Evolutionary conservation across 2,329 filamentous ascomycete species (phyloP), one percentile per base, ranked within the genome.

Genomic region (Zasmidium citrigriseum): DNA sequence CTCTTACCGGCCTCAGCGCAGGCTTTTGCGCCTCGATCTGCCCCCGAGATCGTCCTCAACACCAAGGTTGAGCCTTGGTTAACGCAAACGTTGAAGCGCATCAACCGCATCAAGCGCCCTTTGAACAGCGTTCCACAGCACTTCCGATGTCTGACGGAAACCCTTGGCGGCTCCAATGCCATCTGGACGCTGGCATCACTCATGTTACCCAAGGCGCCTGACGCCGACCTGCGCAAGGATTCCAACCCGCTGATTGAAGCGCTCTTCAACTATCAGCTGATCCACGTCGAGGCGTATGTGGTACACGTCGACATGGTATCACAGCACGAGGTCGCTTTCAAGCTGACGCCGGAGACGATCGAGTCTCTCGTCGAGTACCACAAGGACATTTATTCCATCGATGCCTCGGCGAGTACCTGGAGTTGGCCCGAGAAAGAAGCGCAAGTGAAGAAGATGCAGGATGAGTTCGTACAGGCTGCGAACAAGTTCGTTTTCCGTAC

Each of bases 291-390:
- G 79, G 95, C 95, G 53, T 99, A 99, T 76, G 93, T 98, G 68
- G 95, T 99, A 61, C 93, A 98, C 77, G 92, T 99, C 77, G 95
- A 99, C 80, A 96, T 98, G 92, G 93, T 99, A 60, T 86, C 96
- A 70, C 89, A 93, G 77, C 95, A 96, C 75, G 95, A 98, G 80
- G 92, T 99, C 71, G 95, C 93, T 67, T 98, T 93, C 85, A 99
- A 99, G 84, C 85, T 99, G 71, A 98, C 93, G 22, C 86, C 88
- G 58, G 95, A 98, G 74, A 92, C 93, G 62, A 99, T 99, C 78
- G 92, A 96, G 71, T 80, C 90, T 53, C 85, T 99, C 64, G 89
- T 96, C 74, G 91, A 96, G 75, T 96, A 96, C 77, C 95, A 99
- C 84, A 93, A 95, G 82, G 91, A 97, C 65, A 85, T 98, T 68